These are phyloP conservation scores for Paecilomyces sp. DNA, from an alignment of 2,329 filamentous ascomycete genomes.

Conservation along the genomic window DNA sequence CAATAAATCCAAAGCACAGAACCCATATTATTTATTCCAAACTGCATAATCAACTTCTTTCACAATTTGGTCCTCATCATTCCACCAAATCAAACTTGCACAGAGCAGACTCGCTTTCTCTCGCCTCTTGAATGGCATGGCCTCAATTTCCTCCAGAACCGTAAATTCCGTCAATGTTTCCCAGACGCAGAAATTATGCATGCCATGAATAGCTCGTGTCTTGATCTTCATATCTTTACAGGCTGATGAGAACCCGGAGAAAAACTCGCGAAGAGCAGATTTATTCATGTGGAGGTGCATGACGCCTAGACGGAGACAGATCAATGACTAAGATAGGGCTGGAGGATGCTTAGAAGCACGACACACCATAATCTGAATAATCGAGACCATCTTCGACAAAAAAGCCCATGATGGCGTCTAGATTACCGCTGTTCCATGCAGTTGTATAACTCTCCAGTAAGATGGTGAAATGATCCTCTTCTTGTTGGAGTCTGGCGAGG, in stretches of 20 bases:
- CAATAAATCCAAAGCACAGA: too few species aligned
- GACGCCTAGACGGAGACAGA: neutral
- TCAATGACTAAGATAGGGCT: neutral
- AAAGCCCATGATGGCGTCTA: neutral
- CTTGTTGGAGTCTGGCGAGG: neutral
- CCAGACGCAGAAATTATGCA: slow-evolving; percentile 2
- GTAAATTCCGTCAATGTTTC: neutral
- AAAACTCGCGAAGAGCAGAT: neutral
- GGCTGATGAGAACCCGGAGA: neutral
- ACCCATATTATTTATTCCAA: neutral
- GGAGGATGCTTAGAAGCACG: neutral
- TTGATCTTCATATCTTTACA: neutral
- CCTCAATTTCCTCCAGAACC: neutral
- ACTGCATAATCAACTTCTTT: neutral
- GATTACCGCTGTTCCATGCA: neutral
- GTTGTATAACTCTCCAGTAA: neutral
- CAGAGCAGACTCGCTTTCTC: neutral
- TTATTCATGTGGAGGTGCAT: neutral
- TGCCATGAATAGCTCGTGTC: neutral
- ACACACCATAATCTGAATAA: neutral
- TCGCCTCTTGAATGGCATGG: neutral
- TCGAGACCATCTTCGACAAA: neutral
- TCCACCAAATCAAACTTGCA: neutral
- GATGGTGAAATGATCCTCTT: neutral
- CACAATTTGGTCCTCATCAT: neutral